phyloP scores from a whole-genome alignment of 176 grass and related monocot species.

The Bonia amplexicaulis region DNA sequence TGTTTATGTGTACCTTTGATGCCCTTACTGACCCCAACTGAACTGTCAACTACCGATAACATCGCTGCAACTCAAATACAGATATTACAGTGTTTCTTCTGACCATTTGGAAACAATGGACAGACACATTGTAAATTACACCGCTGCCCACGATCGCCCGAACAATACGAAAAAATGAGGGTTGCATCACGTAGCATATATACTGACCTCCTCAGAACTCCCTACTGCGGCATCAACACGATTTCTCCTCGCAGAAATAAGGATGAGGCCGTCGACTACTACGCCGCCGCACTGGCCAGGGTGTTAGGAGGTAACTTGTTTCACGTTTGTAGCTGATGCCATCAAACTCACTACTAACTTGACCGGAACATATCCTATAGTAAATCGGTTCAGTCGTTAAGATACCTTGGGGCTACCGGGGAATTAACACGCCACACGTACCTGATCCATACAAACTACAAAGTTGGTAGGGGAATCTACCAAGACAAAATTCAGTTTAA shows the following conservation, averaged over 20 bases:
- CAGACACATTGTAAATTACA: background rate
- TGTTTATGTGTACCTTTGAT: background rate
- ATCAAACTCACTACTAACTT: no score
- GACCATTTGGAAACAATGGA: background rate
- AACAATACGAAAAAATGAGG: background rate
- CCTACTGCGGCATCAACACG: no score
- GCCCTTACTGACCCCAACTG: background rate
- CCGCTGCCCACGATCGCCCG: background rate
- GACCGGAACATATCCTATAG: no score
- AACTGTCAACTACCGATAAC: background rate
- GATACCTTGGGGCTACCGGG: no score
- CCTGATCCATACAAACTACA: no score
- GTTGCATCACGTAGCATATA: background rate
- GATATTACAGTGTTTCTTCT: background rate
- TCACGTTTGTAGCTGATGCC: background rate
- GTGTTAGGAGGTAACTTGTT: constrained; percentile 49
- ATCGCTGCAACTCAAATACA: background rate
- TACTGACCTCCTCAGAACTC: background rate
- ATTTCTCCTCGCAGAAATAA: no score
- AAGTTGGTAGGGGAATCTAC: no score
- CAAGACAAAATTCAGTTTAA: no score
- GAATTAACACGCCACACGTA: no score
- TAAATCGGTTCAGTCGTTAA: no score
- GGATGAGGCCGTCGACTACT: constrained; percentile 41
- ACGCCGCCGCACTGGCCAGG: constrained; percentile 51